Conservation (phyloP, 2,329 filamentous ascomycete species). For the Emergomyces africanus region DNA sequence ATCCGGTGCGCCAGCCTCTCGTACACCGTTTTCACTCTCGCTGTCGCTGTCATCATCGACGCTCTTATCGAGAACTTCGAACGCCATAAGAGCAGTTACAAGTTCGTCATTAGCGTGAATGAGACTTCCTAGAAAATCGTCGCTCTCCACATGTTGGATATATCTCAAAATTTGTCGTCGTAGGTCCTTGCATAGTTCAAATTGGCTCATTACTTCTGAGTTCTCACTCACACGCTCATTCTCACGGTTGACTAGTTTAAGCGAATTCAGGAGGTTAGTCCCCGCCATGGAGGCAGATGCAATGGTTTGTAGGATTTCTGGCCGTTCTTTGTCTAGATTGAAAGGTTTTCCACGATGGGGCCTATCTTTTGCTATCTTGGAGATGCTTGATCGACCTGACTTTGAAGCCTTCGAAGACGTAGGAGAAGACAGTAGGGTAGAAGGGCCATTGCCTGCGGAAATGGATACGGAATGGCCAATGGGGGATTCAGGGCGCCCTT, state of each 20-base stretch:
- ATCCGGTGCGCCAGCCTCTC: constrained; percentile 9
- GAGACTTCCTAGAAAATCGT: constrained; percentile 82
- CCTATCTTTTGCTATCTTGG: constrained; percentile 43
- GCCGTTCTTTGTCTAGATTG: constrained; percentile 76
- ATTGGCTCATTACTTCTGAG: constrained; percentile 56
- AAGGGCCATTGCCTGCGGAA: constrained; percentile 25
- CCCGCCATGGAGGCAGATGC: constrained; percentile 79
- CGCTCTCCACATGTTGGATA: constrained; percentile 80
- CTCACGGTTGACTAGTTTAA: constrained; percentile 87
- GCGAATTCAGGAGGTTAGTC: constrained; percentile 76
- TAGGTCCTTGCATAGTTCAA: constrained; percentile 76
- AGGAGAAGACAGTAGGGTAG: constrained; percentile 23
- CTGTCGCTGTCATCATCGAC: constrained; percentile 51
- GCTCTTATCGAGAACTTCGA: constrained; percentile 71
- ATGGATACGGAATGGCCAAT: constrained; percentile 30
- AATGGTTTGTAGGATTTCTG: constrained; percentile 74
- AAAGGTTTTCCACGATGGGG: constrained; percentile 49
- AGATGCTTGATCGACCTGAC: constrained; percentile 6
- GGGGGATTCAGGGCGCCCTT: constrained; percentile 29
- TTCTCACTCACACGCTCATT: constrained; percentile 80
- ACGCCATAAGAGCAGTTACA: constrained; percentile 85
- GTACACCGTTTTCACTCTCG: constrained; percentile 36
- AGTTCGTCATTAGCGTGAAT: constrained; percentile 93
- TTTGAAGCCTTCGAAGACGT: constrained; percentile 20
- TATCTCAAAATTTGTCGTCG: constrained; percentile 78